phyloP scores from a whole-genome alignment of 352 stramenopile species.

The Globisporangium spinosum region DNA sequence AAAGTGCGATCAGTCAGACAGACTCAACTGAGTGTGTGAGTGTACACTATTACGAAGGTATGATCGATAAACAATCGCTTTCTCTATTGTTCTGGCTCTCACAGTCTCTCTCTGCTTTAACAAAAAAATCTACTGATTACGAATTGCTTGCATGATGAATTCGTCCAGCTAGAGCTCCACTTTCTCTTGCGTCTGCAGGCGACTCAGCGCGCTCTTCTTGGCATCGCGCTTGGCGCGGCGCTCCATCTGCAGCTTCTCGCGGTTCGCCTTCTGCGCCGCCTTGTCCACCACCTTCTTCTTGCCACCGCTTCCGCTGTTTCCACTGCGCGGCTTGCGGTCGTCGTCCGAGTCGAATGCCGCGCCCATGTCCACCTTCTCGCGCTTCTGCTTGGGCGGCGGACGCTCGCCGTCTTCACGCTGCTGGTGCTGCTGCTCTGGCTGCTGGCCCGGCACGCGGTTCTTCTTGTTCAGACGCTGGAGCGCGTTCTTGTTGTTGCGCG shows the following conservation, averaged over 20 bases:
- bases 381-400: slow-evolving; percentile 7
- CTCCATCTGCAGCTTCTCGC: slow-evolving; percentile 52
- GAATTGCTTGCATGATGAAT: neutral
- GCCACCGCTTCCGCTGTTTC: neutral
- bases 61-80: neutral
- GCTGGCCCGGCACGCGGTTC: slow-evolving; percentile 9
- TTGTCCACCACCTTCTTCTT: slow-evolving; percentile 46
- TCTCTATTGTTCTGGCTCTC: neutral
- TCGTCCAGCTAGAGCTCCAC: slow-evolving; percentile 36
- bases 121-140: neutral
- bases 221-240: slow-evolving; percentile 45
- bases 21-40: neutral
- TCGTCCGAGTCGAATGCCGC: slow-evolving; percentile 69
- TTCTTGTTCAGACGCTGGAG: slow-evolving; percentile 19
- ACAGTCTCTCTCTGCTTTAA: neutral
- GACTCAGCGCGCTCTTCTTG: slow-evolving; percentile 58
- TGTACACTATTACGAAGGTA: neutral
- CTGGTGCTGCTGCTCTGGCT: slow-evolving; percentile 6
- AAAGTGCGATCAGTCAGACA: neutral
- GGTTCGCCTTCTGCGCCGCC: slow-evolving; percentile 49
- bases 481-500: slow-evolving; percentile 19
- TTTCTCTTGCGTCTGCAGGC: slow-evolving; percentile 38
- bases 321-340: slow-evolving; percentile 19
- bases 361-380: slow-evolving; percentile 71
- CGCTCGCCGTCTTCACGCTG: slow-evolving; percentile 6